phyloP scores from a whole-genome alignment of 225 moss, liverwort and hornwort genomes.

The Marchantia polymorpha region DNA sequence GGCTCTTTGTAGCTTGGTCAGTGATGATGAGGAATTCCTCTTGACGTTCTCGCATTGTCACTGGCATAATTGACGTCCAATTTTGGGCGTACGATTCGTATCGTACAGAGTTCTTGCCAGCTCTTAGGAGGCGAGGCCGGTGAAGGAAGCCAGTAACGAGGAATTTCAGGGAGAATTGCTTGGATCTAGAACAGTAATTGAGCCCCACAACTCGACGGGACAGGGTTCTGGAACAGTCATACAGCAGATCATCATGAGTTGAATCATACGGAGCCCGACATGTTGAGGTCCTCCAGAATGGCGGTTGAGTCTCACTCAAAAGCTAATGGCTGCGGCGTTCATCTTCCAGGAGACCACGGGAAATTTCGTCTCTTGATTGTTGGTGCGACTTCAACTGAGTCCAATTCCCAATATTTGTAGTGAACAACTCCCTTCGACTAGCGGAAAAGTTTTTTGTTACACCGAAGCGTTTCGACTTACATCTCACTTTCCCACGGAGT shows the following conservation, averaged over 20 bases:
- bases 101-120: background rate
- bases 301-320: background rate
- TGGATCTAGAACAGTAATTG: constrained; percentile 6
- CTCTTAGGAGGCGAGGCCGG: background rate
- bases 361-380: background rate
- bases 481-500: background rate
- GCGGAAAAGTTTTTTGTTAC: background rate
- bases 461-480: background rate
- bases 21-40: background rate
- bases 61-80: background rate
- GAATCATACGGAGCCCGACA: background rate
- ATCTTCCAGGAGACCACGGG: background rate
- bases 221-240: background rate
- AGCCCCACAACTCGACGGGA: background rate
- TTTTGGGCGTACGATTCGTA: background rate
- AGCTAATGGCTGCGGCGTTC: background rate
- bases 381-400: background rate
- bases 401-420: background rate
- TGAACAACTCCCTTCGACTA: background rate
- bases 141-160: background rate
- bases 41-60: background rate
- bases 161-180: background rate
- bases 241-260: constrained; percentile 14
- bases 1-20: background rate
- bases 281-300: constrained; percentile 11